phyloP scores from a whole-genome alignment of 2,329 filamentous ascomycete genomes.

The Trichoderma koningiopsis region DNA sequence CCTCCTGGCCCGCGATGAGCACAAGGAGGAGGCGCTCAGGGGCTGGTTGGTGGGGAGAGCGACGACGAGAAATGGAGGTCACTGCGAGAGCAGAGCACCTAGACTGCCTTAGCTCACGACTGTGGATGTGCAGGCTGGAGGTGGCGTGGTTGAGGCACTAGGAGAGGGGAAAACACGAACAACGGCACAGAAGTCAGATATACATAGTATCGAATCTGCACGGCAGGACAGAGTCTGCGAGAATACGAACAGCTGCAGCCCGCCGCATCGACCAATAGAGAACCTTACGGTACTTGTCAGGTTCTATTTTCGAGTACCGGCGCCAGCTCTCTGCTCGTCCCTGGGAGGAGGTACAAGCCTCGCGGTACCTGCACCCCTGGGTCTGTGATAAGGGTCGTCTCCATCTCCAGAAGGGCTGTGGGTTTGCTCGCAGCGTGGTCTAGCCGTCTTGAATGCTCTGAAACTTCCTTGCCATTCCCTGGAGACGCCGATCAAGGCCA shows the following conservation, averaged over 20 bases:
- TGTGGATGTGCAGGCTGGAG: not conserved
- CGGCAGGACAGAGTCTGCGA: not conserved
- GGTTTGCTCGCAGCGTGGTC: slow-evolving; percentile 18
- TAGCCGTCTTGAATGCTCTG: slow-evolving; percentile 25
- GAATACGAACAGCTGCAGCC: not conserved
- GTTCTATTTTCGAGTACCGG: not conserved
- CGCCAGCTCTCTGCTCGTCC: not conserved
- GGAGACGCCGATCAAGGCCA: slow-evolving; percentile 27
- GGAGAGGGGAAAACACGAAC: not conserved
- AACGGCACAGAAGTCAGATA: not conserved
- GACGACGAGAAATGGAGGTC: not conserved
- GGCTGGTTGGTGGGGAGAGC: not conserved
- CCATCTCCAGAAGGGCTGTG: slow-evolving; percentile 13
- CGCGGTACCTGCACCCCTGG: slow-evolving; percentile 17
- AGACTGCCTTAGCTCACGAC: not conserved
- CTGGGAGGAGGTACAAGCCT: not conserved
- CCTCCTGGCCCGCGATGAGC: not conserved
- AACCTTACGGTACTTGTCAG: not conserved
- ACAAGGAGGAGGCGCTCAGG: not conserved
- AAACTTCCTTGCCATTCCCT: slow-evolving; percentile 28
- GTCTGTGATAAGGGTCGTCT: slow-evolving; percentile 23
- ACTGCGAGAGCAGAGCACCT: not conserved
- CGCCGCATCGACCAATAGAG: not conserved
- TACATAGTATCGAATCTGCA: not conserved
- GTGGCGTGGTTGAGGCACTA: not conserved